Base-by-base conservation (phyloP, 148 eudicot genomes). In the Rhododendron vialii region DNA sequence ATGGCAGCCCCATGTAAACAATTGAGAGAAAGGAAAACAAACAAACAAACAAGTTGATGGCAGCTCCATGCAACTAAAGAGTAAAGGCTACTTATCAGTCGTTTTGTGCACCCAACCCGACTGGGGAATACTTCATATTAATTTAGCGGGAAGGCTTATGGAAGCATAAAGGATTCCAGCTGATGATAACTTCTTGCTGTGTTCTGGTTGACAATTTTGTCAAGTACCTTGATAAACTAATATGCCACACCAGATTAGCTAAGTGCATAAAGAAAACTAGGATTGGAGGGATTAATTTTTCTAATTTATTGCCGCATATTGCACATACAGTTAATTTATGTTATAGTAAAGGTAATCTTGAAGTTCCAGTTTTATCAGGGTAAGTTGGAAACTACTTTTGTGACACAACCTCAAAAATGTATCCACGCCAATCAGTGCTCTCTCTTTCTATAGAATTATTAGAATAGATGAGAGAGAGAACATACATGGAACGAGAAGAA, bases 401-500 rank as follows among this genome's bases (percentile, higher is more conserved):
- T 5, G 45, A 47, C 11, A 47, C 12, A 47, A 3, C 50, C 50
- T 47, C 50, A 47, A 55, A 50, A 55, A 55, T 55, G 0, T 55
- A 13, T 55, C 14, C 5, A 15, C 20, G 15, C 5, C 5, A 17
- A 55, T 55, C 0, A 17, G 59, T 55, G 59, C 1, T 4, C 59
- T 53, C 59, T 55, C 59, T 55, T 55, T 55, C 59, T 17, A 14
- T 17, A 55, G 5, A 14, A 55, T 55, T 55, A 15, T 1, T 17
- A 55, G 61, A 55, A 55, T 4, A 17, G 61, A 55, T 18, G 15
- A 13, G 61, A 73, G 50, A 38, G 12, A 73, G 73, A 86, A 51
- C 94, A 82, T 92, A 94, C 98, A 92, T 84, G 35, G 97, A 87
- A 82, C 96, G 94, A 73, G 93, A 81, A 51, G 92, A 63, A 4